Evolutionary conservation across 2,329 filamentous ascomycete genomes (phyloP), one percentile per base, ranked within the genome.

Genomic region (Fusarium globosum): DNA sequence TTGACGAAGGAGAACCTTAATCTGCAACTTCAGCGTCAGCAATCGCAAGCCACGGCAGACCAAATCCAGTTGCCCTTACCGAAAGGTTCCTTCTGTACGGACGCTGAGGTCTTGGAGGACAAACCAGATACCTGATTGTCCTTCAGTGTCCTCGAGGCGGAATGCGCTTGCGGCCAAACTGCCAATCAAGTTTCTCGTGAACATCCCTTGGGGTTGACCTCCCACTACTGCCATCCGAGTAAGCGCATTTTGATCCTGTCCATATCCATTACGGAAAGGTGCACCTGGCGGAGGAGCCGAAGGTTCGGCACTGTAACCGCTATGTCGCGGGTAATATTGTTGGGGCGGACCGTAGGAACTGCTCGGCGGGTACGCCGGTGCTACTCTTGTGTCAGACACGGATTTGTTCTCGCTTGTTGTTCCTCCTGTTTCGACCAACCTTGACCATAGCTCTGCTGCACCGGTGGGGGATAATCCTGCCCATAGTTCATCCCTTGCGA

Each of bases 91-190:
- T 82, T 98, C 96, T 1, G 95, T 97, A 51, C 96, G 90, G 38
- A 99, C 96, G 77, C 95, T 97, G 48, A 99, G 86, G 83, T 99
- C 96, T 81, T 98, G 96, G 60, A 98, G 86, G 51, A 99, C 93
- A 78, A 99, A 99, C 96, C 96, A 99, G 73, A 97, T 95, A 4
- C 96, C 96, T 57, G 94, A 90, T 80, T 94, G 93, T 73, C 94
- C 92, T 21, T 93, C 86, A 1, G 91, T 89, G 75, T 98, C 95
- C 6, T 90, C 91, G 60, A 98, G 87, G 38, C 92, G 90, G 79
- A 95, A 96, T 4, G 96, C 96, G 78, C 95, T 97, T 38, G 95
- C 95, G 11, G 94, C 92, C 58, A 97, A 86, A 81, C 94, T 97
- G 4, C 96, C 96, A 72, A 99, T 98, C 15, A 99, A 88, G 79